phyloP scores from a whole-genome alignment of 495 filamentous ascomycete genomes.

The Tetracladium setigerum region DNA sequence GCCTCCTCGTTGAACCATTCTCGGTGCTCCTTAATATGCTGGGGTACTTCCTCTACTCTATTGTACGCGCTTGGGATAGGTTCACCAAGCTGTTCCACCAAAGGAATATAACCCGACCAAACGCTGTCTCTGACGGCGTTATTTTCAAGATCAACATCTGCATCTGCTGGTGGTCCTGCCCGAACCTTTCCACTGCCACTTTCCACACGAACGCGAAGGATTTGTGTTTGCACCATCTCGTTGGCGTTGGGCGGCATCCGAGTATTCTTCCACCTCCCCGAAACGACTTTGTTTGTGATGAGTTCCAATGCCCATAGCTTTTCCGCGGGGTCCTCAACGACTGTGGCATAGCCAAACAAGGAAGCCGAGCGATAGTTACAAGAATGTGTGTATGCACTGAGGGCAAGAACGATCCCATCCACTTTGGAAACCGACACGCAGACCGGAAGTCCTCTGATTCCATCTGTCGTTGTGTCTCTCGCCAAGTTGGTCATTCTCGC shows the following conservation, averaged over 20 bases:
- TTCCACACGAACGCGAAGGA: conserved; percentile 58
- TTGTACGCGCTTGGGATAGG: conserved; percentile 59
- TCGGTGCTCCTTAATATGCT: background rate
- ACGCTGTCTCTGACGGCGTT: conserved; percentile 48
- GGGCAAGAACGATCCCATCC: conserved; percentile 52
- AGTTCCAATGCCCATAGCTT: conserved; percentile 73
- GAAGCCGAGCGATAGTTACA: conserved; percentile 83
- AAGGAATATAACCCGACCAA: conserved; percentile 76
- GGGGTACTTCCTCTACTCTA: conserved; percentile 31
- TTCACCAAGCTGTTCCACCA: conserved; percentile 55
- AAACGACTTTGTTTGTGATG: conserved; percentile 65
- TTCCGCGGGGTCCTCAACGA: conserved; percentile 60
- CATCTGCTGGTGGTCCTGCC: conserved; percentile 58
- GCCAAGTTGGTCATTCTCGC: conserved; percentile 67
- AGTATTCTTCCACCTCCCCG: conserved; percentile 58
- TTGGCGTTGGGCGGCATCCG: conserved; percentile 59
- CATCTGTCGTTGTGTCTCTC: no score
- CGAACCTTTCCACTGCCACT: conserved; percentile 73
- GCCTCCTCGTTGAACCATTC: background rate
- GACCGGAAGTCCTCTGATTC: conserved; percentile 36
- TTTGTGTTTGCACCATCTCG: conserved; percentile 66
- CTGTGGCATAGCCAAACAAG: conserved; percentile 61
- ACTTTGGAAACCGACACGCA: conserved; percentile 56
- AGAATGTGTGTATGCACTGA: conserved; percentile 65
- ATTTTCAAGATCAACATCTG: conserved; percentile 54